Evolutionary conservation across 1,139 yeast genomes (phyloP), one percentile per base, ranked within the genome.

Genomic region (Yamadazyma epiphylla): DNA sequence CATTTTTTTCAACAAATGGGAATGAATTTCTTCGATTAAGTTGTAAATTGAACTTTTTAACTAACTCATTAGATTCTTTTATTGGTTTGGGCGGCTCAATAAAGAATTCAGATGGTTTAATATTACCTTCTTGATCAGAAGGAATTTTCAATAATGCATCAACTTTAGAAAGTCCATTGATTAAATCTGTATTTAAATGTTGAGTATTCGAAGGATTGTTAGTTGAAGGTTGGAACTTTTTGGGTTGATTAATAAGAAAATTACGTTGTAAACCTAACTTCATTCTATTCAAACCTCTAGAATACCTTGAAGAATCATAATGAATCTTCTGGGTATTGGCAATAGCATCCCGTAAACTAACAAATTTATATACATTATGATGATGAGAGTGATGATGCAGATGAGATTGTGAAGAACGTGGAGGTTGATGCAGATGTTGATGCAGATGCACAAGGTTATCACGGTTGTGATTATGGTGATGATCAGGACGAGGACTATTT

Each of bases 1-100:
- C 27, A 3, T 15, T 12, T 3, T 10, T 10, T 4, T 21, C 15
- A 6, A 55, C 29, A 25, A 51, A 55, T 2, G 80, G 80, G 30
- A 41, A 63, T 1, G 80, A 72, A 31, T 58, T 56, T 30, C 80
- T 54, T 37, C 79, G 49, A 30, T 63, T 60, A 35, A 70, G 46
- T 10, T 49, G 24, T 13, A 20, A 26, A 26, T 48, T 33, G 19
- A 53, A 29, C 13, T 28, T 19, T 9, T 9, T 13, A 11, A 29
- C 24, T 11, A 17, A 14, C 19, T 27, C 25, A 26, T 19, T 27
- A 19, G 26, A 28, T 15, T 16, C 9, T 5, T 14, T 7, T 9
- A 15, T 13, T n/a, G 5, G 5, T 8, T 11, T 16, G 10, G 12
- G 9, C 8, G 8, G 13, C 8, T 5, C 26, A 5, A 9, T 10